phyloP scores from a whole-genome alignment of 768 basidiomycete genomes.

The Cubamyces sp. region DNA sequence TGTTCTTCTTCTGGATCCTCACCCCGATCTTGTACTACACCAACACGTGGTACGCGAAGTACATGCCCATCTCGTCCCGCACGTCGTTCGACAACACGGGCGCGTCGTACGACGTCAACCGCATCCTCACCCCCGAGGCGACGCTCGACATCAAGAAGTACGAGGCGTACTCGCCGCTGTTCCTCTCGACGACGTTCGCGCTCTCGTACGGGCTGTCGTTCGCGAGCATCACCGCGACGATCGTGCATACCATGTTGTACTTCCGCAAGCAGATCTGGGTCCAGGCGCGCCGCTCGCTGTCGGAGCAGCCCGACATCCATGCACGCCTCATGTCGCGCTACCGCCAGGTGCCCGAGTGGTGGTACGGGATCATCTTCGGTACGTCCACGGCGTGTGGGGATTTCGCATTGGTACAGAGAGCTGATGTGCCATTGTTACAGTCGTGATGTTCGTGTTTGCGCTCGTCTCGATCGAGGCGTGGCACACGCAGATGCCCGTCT shows the following conservation, averaged over 20 bases:
- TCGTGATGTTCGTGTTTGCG: slow-evolving; percentile 69
- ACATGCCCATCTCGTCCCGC: slow-evolving; percentile 55
- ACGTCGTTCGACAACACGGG: slow-evolving; percentile 51
- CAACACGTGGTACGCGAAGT: slow-evolving; percentile 68
- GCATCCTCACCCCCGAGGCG: slow-evolving; percentile 41
- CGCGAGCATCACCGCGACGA: slow-evolving; percentile 75
- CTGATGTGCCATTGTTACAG: slow-evolving; percentile 28
- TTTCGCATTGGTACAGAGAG: too few species aligned
- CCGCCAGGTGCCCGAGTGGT: slow-evolving; percentile 82
- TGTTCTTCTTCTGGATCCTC: slow-evolving; percentile 72
- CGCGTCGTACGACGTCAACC: slow-evolving; percentile 43
- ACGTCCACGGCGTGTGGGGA: not conserved
- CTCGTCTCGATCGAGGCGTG: slow-evolving; percentile 73
- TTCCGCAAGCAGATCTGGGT: slow-evolving; percentile 80
- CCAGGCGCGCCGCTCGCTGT: slow-evolving; percentile 69
- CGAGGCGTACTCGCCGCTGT: slow-evolving; percentile 49
- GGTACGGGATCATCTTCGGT: slow-evolving; percentile 72
- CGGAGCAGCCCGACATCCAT: slow-evolving; percentile 85
- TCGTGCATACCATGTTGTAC: slow-evolving; percentile 72
- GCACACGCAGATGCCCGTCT: slow-evolving; percentile 75
- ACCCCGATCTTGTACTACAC: slow-evolving; percentile 69
- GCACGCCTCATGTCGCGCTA: slow-evolving; percentile 81
- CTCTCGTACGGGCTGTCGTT: slow-evolving; percentile 84
- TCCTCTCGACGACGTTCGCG: slow-evolving; percentile 66
- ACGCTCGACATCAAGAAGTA: slow-evolving; percentile 44